Evolutionary conservation across 1,139 yeast species (phyloP).

Genomic region (Taphrina deformans): DNA sequence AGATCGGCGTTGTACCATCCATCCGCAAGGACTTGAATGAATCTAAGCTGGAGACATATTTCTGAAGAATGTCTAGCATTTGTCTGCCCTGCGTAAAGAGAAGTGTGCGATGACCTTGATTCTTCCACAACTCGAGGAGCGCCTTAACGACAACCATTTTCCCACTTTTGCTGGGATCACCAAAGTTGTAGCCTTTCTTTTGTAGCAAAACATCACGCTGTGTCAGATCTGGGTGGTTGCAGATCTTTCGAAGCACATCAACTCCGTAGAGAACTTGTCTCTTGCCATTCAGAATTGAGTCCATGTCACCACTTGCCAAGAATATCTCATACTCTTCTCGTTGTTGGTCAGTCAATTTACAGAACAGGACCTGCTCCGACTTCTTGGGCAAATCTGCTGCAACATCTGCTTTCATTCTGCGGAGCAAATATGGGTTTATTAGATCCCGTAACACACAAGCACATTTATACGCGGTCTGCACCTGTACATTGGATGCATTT

Average conservation of each 20-base stretch:
- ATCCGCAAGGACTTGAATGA: conserved; percentile 65
- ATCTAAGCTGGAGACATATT: conserved; percentile 53
- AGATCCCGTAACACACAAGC: conserved; percentile 86
- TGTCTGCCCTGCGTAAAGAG: conserved; percentile 90
- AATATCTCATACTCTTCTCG: conserved; percentile 71
- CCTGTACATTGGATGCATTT: conserved; percentile 92
- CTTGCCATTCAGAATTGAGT: conserved; percentile 70
- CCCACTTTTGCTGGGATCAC: conserved; percentile 74
- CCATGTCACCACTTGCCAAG: conserved; percentile 71
- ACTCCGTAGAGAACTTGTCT: conserved; percentile 86
- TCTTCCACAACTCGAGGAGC: conserved; percentile 70
- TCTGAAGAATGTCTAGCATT: conserved; percentile 84
- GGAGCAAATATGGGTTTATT: conserved; percentile 80
- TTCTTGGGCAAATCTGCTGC: conserved; percentile 94
- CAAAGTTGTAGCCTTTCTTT: conserved; percentile 55
- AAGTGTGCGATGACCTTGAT: conserved; percentile 73
- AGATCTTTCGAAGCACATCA: conserved; percentile 82
- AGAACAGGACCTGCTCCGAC: conserved; percentile 86
- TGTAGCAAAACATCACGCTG: conserved; percentile 54
- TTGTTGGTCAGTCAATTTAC: conserved; percentile 76
- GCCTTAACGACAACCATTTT: conserved; percentile 87
- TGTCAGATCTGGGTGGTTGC: conserved; percentile 92
- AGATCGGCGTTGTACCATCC: conserved; percentile 93
- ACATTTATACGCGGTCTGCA: conserved; percentile 93
- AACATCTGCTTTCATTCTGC: conserved; percentile 91